Evolutionary conservation across 345 rosid species (phyloP), one percentile per base, ranked within the genome.

Genomic region (Citrus mangshanensis): DNA sequence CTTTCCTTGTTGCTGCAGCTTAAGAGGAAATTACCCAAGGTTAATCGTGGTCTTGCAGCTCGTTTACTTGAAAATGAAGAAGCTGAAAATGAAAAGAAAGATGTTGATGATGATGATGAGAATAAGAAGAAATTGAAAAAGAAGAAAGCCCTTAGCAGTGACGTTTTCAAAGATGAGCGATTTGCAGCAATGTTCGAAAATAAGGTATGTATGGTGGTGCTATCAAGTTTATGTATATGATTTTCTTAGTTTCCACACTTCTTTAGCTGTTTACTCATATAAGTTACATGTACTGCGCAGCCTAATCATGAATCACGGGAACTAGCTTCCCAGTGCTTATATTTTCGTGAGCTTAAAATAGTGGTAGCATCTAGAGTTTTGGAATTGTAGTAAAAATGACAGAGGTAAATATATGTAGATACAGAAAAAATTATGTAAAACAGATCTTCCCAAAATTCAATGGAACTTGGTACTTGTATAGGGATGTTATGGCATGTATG

Each of bases 41-140:
- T 90, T 81, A 93, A 95, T 85, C 82, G 89, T 61, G 83, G 73
- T n/a, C 89, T 95, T 73, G 97, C 97, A 69, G 89, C 74, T 40
- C 68, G 77, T 72, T 86, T 93, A 65, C 80, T 84, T 70, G 84
- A 87, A 72, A 81, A 86, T 35, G 97, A 91, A 80, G 95, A 87
- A 71, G 86, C 70, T 55, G 94, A 87, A 79, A 86, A 85, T 68
- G 92, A 85, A 66, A 85, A 76, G 74, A 85, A 83, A 66, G 89
- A 67, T 37, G 80, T 35, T 7, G 95, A 87, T 25, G 82, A 38
- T 7, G 95, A 87, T 25, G 82, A 73, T 73, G 96, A 91, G 73
- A 73, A 74, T 14, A 89, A 89, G 85, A 95, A 90, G 86, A 85
- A 70, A 74, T 88, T 90, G 9, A 93, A 88, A 91, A 95, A 87